A percentile compares a stretch with the other conserved stretches of the same genome.
phyloP scores from a whole-genome alignment of 805 yeast genomes.

The Jamesozyma jinghongensis region DNA sequence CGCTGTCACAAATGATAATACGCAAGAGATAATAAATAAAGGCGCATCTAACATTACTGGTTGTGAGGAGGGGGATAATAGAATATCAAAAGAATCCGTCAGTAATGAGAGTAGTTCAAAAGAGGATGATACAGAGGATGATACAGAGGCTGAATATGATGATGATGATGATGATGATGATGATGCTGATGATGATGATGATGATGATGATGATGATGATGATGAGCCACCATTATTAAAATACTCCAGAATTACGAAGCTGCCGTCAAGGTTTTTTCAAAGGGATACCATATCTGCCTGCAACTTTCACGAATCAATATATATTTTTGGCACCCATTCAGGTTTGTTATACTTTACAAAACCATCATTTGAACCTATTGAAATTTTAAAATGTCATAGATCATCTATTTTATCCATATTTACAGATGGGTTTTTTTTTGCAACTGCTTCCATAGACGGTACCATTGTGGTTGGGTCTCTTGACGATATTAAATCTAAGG shows the following conservation, averaged over 20 bases:
- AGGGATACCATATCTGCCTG: conserved; percentile 75
- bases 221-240: conserved; percentile 61
- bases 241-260: conserved; percentile 57
- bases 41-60: too few relatives aligned
- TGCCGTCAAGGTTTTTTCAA: conserved; percentile 63
- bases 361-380: conserved; percentile 48
- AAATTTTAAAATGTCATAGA: conserved; percentile 75
- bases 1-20: too few relatives aligned
- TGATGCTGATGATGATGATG: conserved; percentile 27
- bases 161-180: conserved; percentile 22
- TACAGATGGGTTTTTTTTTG: conserved; percentile 65
- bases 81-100: too few relatives aligned
- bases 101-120: conserved; percentile 7
- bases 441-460: conserved; percentile 91
- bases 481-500: conserved; percentile 21
- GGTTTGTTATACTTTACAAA: conserved; percentile 67
- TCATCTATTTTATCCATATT: conserved; percentile 72
- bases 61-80: too few relatives aligned
- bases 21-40: too few relatives aligned
- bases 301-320: conserved; percentile 46
- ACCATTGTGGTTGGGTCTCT: conserved; percentile 71
- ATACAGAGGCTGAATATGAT: conserved; percentile 11
- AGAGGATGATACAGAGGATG: conserved; percentile 10
- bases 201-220: conserved; percentile 32
- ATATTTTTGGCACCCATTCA: conserved; percentile 82